phyloP scores from a whole-genome alignment of 345 rosid genomes.

The Microcos paniculata region DNA sequence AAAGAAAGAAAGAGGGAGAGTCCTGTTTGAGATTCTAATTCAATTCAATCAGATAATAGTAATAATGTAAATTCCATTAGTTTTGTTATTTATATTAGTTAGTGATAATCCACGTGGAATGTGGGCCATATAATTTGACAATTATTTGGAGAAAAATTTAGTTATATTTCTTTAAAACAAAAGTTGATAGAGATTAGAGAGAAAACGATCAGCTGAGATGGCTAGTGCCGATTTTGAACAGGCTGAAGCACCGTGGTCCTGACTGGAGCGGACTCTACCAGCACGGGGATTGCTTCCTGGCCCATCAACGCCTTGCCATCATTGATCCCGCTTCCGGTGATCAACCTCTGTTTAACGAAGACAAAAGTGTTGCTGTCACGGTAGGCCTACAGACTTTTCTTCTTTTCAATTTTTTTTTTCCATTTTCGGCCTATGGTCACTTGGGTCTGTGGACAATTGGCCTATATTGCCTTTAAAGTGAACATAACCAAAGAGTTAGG shows the following conservation, averaged over 20 bases:
- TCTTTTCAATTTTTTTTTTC: not conserved
- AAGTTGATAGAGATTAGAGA: not conserved
- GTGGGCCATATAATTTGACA: not conserved
- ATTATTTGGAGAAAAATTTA: not conserved
- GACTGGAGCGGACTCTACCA: conserved; percentile 98
- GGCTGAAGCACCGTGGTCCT: conserved; percentile 97
- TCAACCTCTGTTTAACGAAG: conserved; percentile 92
- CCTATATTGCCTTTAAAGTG: not conserved
- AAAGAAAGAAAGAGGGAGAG: not conserved
- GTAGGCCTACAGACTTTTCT: conserved; percentile 26
- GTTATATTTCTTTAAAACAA: not conserved
- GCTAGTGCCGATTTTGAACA: conserved; percentile 15
- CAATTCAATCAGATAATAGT: not conserved
- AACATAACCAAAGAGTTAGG: not conserved
- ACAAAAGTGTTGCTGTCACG: conserved; percentile 74
- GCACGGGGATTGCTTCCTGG: conserved; percentile 62
- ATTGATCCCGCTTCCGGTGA: conserved; percentile 95
- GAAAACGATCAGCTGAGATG: not conserved
- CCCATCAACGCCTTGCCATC: conserved; percentile 92
- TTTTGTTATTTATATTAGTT: not conserved
- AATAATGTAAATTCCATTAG: not conserved
- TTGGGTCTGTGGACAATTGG: not conserved
- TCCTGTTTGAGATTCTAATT: not conserved
- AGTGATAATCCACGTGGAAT: not conserved
- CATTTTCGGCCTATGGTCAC: not conserved